Conservation (phyloP, 768 basidiomycete genomes). For the Gymnopilus dilepis region DNA sequence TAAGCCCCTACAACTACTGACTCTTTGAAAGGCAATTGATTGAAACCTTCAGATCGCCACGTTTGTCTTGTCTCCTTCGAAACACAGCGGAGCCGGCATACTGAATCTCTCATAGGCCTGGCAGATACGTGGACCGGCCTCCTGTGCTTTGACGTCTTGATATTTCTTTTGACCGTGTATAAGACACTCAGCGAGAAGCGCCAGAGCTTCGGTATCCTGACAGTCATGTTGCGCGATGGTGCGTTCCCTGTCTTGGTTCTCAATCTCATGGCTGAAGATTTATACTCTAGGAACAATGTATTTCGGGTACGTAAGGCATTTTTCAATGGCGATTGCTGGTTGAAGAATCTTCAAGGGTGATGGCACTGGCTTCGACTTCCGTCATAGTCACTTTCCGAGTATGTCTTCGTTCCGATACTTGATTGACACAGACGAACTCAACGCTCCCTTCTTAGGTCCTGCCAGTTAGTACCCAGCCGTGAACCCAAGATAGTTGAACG, state of each 20-base stretch:
- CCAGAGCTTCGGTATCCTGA: constrained; percentile 30
- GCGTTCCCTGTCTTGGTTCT: too few relatives aligned
- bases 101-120: constrained; percentile 29
- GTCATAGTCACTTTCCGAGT: constrained; percentile 10
- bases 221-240: constrained; percentile 51
- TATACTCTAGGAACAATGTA: constrained; percentile 42
- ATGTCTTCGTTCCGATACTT: background rate
- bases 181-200: constrained; percentile 36
- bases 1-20: constrained; percentile 17
- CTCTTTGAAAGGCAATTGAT: background rate
- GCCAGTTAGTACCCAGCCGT: constrained; percentile 8
- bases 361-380: constrained; percentile 20
- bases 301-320: constrained; percentile 39
- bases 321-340: background rate
- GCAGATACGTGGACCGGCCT: constrained; percentile 46
- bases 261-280: background rate
- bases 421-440: too few relatives aligned
- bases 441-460: background rate
- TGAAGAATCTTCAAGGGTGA: constrained; percentile 18
- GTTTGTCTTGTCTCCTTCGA: background rate
- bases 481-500: constrained; percentile 13
- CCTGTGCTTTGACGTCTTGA: constrained; percentile 45
- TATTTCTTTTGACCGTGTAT: constrained; percentile 46
- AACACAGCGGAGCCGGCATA: background rate
- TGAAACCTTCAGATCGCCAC: background rate